Percentiles rank a stretch among this genome's conserved stretches.
phyloP scores from a whole-genome alignment of 805 yeast species.

The Phaffomyces opuntiae region DNA sequence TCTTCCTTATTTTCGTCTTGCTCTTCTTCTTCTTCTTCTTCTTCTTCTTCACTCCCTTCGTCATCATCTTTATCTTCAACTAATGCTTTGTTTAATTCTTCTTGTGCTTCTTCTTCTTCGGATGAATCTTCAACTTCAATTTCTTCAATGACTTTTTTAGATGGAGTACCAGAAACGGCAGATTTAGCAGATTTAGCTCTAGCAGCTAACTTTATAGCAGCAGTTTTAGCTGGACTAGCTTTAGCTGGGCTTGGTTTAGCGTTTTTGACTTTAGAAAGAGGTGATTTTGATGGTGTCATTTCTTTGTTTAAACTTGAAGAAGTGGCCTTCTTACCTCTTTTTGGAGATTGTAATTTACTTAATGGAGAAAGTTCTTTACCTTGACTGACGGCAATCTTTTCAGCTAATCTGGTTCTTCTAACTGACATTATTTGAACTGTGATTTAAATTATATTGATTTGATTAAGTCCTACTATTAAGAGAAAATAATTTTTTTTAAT shows the following conservation, averaged over 20 bases:
- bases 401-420: slow-evolving; percentile 3
- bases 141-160: neutral
- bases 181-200: neutral
- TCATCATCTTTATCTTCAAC: slow-evolving; percentile 3
- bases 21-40: slow-evolving; percentile 15
- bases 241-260: too few relatives aligned
- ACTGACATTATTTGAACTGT: too few relatives aligned
- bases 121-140: neutral
- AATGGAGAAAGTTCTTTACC: slow-evolving; percentile 5
- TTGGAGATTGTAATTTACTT: slow-evolving; percentile 5
- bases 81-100: slow-evolving; percentile 10
- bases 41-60: too few relatives aligned
- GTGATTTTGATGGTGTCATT: too few relatives aligned
- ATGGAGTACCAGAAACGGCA: too few relatives aligned
- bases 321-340: neutral
- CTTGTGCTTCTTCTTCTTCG: slow-evolving; percentile 14
- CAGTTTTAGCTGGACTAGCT: too few relatives aligned
- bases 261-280: too few relatives aligned
- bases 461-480: too few relatives aligned
- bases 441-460: too few relatives aligned
- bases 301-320: too few relatives aligned
- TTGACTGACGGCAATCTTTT: slow-evolving; percentile 3
- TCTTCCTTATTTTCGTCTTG: slow-evolving; percentile 8
- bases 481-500: too few relatives aligned
- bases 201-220: neutral